Percentiles rank a stretch among this genome's conserved stretches.
Evolutionary conservation across 169 alveolate species (phyloP).

Genomic region (Theileria parva): DNA sequence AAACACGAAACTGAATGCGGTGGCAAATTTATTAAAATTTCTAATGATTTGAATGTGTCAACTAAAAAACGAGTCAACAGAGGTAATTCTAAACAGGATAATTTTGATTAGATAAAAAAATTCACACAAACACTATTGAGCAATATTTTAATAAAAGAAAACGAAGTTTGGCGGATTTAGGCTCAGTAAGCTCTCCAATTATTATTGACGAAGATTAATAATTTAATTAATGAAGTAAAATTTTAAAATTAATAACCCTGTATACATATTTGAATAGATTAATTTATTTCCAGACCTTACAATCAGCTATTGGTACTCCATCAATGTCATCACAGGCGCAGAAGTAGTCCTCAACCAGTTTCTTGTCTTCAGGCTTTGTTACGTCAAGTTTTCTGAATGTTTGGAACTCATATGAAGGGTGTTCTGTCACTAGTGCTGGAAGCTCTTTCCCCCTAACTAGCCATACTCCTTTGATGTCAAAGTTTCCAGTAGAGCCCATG

Average conservation of each 20-base stretch:
- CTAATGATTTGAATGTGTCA: not conserved
- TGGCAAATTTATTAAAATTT: slow-evolving; percentile 41
- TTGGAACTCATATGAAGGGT: slow-evolving; percentile 94
- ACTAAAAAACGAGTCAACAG: slow-evolving; percentile 8
- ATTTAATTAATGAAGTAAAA: not conserved
- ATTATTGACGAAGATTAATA: not conserved
- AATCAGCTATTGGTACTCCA: slow-evolving; percentile 80
- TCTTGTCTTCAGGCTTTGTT: slow-evolving; percentile 82
- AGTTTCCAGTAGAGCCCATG: slow-evolving; percentile 89
- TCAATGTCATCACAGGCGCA: slow-evolving; percentile 87
- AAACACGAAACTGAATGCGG: slow-evolving; percentile 30
- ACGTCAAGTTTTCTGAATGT: slow-evolving; percentile 83
- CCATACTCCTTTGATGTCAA: slow-evolving; percentile 95
- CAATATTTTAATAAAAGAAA: not conserved
- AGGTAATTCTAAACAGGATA: not conserved
- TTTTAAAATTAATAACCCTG: not conserved
- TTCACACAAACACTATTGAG: not conserved
- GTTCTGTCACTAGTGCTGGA: slow-evolving; percentile 89
- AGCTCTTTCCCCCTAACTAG: slow-evolving; percentile 92
- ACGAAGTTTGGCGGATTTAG: not conserved
- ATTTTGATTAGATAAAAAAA: not conserved
- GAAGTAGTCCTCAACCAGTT: slow-evolving; percentile 90
- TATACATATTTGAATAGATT: not conserved
- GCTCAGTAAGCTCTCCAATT: not conserved
- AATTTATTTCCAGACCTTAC: slow-evolving; percentile 86